Evolutionary conservation across 2,329 filamentous ascomycete genomes (phyloP), one percentile per base, ranked within the genome.

Genomic region (Beauveria bassiana): DNA sequence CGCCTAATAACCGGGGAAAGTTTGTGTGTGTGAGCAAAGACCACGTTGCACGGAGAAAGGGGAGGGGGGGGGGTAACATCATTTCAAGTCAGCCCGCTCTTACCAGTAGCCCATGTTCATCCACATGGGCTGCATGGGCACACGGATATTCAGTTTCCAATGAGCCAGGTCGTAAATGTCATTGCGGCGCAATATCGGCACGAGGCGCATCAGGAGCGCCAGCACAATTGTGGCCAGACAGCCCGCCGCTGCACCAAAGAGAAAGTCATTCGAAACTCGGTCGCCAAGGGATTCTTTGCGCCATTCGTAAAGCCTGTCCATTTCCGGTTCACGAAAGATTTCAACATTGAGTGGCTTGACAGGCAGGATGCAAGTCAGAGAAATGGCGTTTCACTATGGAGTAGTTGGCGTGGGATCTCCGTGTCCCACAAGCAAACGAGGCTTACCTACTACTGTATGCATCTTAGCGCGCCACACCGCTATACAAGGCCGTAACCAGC

Each of bases 31-130:
- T 31, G 4, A 10, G 34, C 20, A 22, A 28, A 10, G n/a, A 14
- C 5, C 8, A 10, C 18, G 12, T 38, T 38, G 31, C 34, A 14
- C 31, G 24, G 20, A 22, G 20, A 22, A 4, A n/a, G n/a, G n/a
- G n/a, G 10, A 10, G 31, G 10, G 1, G 4, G 10, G 10, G 31
- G 31, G 31, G 31, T 1, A 8, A 2, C 7, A 9, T 6, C 18
- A n/a, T 12, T 14, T 22, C 28, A 16, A 49, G 14, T 16, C 16
- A 22, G 18, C 3, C 0, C 8, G n/a, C 1, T 73, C 79, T 68
- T 77, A 79, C 83, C 83, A 86, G 63, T 81, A 85, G 0, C 83
- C 83, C 72, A 86, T 78, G 61, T 85, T 86, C 81, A 86, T 86
- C 82, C 83, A 86, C 81, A 85, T 82, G n/a, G 75, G 76, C 5